Evolutionary conservation across 148 eudicot species (phyloP), one percentile per base, ranked within the genome.

Genomic region (Gaultheria prostrata): DNA sequence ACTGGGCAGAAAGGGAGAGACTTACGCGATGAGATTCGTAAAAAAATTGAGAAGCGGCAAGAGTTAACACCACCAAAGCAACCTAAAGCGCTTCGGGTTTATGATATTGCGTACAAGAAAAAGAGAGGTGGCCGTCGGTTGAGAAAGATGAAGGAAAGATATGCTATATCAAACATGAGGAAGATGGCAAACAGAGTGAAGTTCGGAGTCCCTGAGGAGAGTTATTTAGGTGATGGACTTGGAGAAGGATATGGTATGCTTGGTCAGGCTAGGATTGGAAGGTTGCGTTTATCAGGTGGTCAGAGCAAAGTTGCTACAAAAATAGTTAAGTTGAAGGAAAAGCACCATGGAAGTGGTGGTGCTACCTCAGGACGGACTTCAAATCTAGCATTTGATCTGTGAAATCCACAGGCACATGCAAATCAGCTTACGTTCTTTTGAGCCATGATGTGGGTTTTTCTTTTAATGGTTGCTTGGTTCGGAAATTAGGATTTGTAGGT

Each of bases 51-150:
- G 88, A 96, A 96, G 77, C 94, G 97, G 99, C 99, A 94, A 85
- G 98, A 94, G 86, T 95, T 95, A 24, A 98, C 98, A 46, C 99
- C 97, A 72, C 95, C 99, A 18, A 96, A 96, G 93, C 94, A 93
- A 85, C 98, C 98, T n/a, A 94, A 94, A 83, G 98, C 95, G 54
- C 91, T 96, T 78, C 98, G 97, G 2, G 98, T 94, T 83, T 98
- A 98, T 87, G 98, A 96, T 89, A 93, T 94, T 73, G 95, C 91
- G 88, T 97, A 98, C 48, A 96, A 94, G 71, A 94, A 94, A 91
- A 94, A 94, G 91, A 90, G 98, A 87, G 99, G 99, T 80, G 98
- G 99, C 35, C 94, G 94, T 70, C 89, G 97, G 77, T 86, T 93
- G 59, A 92, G 98, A 87, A 96, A 96, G 92, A 92, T 89, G 98